Conservation (phyloP, 2,329 filamentous ascomycete genomes). For the Macrophomina pseudophaseolina region DNA sequence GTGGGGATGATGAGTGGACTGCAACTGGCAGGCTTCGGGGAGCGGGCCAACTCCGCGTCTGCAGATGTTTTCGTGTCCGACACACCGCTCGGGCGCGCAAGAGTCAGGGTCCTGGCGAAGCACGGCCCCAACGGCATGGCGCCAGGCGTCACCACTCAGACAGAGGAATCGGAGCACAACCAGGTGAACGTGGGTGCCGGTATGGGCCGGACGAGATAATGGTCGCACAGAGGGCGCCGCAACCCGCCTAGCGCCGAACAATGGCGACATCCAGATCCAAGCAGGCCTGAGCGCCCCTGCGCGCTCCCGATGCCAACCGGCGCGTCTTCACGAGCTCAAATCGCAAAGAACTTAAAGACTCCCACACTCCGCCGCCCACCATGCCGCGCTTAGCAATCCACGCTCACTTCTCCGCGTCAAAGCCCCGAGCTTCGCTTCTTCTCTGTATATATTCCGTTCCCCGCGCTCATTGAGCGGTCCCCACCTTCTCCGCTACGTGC, state of each 20-base stretch:
- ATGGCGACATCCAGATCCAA: conserved; percentile 14
- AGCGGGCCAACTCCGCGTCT: not conserved
- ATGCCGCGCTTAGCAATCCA: conserved; percentile 12
- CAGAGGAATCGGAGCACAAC: not conserved
- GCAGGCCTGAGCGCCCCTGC: not conserved
- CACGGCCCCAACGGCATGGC: not conserved
- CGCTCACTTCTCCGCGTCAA: not conserved
- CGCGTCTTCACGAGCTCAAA: conserved; percentile 5
- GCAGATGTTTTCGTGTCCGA: not conserved
- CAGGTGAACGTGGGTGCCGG: not conserved
- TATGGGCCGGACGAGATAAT: not conserved
- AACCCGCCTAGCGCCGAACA: not conserved
- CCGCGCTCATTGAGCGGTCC: not conserved
- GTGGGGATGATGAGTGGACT: conserved; percentile 3
- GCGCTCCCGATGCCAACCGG: conserved; percentile 3
- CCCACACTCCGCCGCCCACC: not conserved
- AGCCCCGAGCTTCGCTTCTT: not conserved
- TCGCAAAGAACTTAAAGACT: not conserved
- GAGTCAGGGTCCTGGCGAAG: not conserved
- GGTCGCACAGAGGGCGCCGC: conserved; percentile 5
- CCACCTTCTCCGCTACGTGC: not conserved
- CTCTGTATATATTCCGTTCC: not conserved
- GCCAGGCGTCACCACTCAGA: conserved; percentile 14
- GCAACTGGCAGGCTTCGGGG: not conserved
- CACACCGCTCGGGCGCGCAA: conserved; percentile 8